Base-by-base conservation (phyloP, 768 basidiomycete species). In the Rhizopogon sp. region DNA sequence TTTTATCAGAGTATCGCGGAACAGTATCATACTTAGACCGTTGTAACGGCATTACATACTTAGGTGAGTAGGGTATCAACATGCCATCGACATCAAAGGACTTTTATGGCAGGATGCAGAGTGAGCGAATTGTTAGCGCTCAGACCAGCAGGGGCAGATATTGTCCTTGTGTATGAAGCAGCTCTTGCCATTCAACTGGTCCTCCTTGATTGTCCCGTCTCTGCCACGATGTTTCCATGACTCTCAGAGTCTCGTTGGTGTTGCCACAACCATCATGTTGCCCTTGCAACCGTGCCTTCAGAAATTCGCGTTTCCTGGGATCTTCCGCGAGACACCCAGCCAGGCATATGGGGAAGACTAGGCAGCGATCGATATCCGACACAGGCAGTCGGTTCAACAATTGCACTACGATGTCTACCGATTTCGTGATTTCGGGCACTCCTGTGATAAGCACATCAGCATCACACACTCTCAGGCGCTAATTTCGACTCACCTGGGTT, bases 261-360 rank as follows among this genome's bases (percentile, higher is more conserved):
- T 85, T 86, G 4, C 85, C 86, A 58, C 84, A 77, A 58, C 74
- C 76, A 59, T 77, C 76, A 61, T 86, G 80, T 56, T 80, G 76
- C 31, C 65, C 70, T 25, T 79, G 76, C 46, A 89, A 65, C 47
- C 84, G 76, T 22, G 72, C 69, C 62, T 82, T 85, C 66, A 87
- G 73, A 60, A 83, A 77, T 50, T 83, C 82, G 37, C 84, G 76
- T 47, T 75, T 75, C 40, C 67, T 71, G 16, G 76, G 79, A 66
- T 85, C 82, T 66, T 88, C 83, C 43, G 87, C 81, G 78, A 91
- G 78, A 66, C 83, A 83, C 5, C 85, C 90, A 31, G 85, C 83
- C 41, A 93, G 73, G 65, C 83, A 85, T 53, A 89, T 78, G 29
- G 90, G 88, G 69, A 90, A 86, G 20, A 88, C 74, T 41, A 90